A percentile compares a stretch with the other conserved stretches of the same genome.
These are phyloP conservation scores for Lachnellula subtilissima DNA, from an alignment of 2,329 filamentous ascomycete species.

Conservation along the genomic window DNA sequence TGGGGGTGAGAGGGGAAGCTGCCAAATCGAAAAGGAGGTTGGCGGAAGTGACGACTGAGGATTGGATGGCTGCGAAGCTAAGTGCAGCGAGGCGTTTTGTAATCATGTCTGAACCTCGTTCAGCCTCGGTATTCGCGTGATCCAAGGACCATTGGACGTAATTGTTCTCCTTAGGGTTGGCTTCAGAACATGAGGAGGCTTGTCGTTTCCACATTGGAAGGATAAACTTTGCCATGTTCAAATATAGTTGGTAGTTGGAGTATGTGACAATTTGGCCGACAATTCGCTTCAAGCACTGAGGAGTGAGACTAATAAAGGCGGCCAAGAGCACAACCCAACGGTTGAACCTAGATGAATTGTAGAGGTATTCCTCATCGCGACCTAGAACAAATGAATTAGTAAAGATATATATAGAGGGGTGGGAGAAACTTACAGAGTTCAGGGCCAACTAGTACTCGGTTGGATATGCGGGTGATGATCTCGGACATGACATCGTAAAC, in stretches of 20 bases:
- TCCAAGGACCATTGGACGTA: slow-evolving; percentile 38
- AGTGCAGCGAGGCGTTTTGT: slow-evolving; percentile 21
- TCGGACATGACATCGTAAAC: slow-evolving; percentile 25
- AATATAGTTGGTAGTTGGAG: slow-evolving; percentile 20
- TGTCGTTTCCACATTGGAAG: slow-evolving; percentile 34
- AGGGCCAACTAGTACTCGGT: slow-evolving; percentile 29
- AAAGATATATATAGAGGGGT: no score
- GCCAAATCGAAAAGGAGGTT: slow-evolving; percentile 39
- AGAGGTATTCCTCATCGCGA: slow-evolving; percentile 34
- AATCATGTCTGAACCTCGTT: slow-evolving; percentile 32
- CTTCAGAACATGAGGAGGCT: slow-evolving; percentile 15
- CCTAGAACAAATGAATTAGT: slow-evolving; percentile 9
- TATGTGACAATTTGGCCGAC: slow-evolving; percentile 16
- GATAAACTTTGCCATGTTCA: slow-evolving; percentile 29
- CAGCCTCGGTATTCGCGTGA: slow-evolving; percentile 36
- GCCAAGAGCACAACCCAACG: slow-evolving; percentile 33
- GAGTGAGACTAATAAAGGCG: slow-evolving; percentile 30
- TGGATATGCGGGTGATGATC: slow-evolving; percentile 27
- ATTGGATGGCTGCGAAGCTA: slow-evolving; percentile 31
- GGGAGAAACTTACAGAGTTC: slow-evolving; percentile 24
- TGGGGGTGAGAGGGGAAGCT: slow-evolving; percentile 34
- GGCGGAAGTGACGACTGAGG: slow-evolving; percentile 36
- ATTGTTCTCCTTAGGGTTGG: slow-evolving; percentile 28
- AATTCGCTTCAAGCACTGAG: slow-evolving; percentile 30
- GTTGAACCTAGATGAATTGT: slow-evolving; percentile 28